Conservation (phyloP, 2,329 filamentous ascomycete genomes). For the Penicillium sumatraense region DNA sequence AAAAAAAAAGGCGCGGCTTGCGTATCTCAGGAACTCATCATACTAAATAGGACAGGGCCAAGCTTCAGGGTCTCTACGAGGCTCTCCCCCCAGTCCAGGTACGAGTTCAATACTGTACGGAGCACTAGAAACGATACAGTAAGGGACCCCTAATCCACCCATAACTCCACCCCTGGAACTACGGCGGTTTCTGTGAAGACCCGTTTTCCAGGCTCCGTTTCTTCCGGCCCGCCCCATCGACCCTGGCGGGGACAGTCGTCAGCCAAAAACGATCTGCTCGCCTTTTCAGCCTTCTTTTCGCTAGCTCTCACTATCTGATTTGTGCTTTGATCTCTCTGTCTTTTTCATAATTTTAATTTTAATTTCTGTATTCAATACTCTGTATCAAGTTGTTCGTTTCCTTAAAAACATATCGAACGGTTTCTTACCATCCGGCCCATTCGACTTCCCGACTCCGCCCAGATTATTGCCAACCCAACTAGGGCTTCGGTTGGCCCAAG, state of each 20-base stretch:
- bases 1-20: not conserved
- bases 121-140: constrained; percentile 3
- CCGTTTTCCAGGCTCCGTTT: constrained; percentile 27
- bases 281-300: not conserved
- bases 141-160: constrained; percentile 4
- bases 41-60: constrained; percentile 28
- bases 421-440: not conserved
- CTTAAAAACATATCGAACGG: not conserved
- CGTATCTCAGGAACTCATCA: constrained; percentile 21
- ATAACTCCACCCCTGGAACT: constrained; percentile 21
- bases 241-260: constrained; percentile 24
- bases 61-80: constrained; percentile 30
- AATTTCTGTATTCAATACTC: too few species aligned
- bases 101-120: constrained; percentile 1
- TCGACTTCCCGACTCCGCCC: constrained; percentile 9
- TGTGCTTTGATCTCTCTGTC: not conserved
- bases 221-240: constrained; percentile 27
- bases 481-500: constrained; percentile 29
- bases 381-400: too few species aligned
- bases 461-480: constrained; percentile 20
- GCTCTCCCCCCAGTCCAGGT: constrained; percentile 10
- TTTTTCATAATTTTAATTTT: not conserved
- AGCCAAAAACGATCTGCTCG: constrained; percentile 16
- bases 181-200: constrained; percentile 26
- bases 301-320: not conserved